Evolutionary conservation across 768 basidiomycete genomes (phyloP).

Genomic region (Cubamyces sp.): DNA sequence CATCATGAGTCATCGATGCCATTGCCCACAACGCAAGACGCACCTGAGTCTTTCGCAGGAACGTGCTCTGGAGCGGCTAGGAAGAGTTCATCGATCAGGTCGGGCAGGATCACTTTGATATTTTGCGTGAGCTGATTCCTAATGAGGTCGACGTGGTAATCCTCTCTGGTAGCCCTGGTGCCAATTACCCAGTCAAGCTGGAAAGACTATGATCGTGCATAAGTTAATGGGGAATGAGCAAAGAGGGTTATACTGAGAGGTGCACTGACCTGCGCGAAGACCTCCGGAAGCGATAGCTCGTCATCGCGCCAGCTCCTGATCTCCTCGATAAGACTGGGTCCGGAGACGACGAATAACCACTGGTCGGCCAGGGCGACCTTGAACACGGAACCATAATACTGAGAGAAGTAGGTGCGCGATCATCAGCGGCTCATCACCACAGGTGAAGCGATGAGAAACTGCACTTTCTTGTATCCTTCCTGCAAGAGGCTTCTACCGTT

Average conservation of each 20-base stretch:
- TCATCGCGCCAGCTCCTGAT: slow-evolving; percentile 52
- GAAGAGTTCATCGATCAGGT: slow-evolving; percentile 31
- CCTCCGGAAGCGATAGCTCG: slow-evolving; percentile 47
- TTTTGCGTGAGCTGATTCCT: slow-evolving; percentile 33
- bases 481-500: slow-evolving; percentile 39
- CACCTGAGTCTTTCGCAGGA: slow-evolving; percentile 21
- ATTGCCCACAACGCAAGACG: neutral
- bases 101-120: slow-evolving; percentile 27
- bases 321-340: slow-evolving; percentile 50
- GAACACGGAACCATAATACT: slow-evolving; percentile 39
- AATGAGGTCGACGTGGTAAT: slow-evolving; percentile 31
- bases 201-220: slow-evolving; percentile 26
- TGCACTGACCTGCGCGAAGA: slow-evolving; percentile 41
- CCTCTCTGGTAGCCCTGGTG: slow-evolving; percentile 14
- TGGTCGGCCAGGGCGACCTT: slow-evolving; percentile 46
- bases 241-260: slow-evolving; percentile 3
- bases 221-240: too few relatives aligned
- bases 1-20: too few relatives aligned
- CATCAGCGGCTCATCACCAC: too few relatives aligned
- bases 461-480: slow-evolving; percentile 42
- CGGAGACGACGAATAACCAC: slow-evolving; percentile 52
- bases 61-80: slow-evolving; percentile 36
- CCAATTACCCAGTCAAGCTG: slow-evolving; percentile 40
- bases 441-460: neutral
- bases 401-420: neutral